These are phyloP conservation scores for Gillenia trifoliata DNA, from an alignment of 306 rosid genomes.

Conservation along the genomic window DNA sequence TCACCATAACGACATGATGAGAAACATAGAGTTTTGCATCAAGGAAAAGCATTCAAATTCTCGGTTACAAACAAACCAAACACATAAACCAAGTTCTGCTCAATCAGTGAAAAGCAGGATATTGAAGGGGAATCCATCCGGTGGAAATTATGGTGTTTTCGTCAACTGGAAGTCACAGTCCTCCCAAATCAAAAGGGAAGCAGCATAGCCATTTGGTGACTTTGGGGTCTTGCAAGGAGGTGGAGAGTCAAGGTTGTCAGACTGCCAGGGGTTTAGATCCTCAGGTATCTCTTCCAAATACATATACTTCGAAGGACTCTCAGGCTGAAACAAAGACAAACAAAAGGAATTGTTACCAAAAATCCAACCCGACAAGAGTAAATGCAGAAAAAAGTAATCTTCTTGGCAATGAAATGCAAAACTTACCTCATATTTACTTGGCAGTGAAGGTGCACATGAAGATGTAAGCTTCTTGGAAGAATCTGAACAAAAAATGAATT, in stretches of 20 bases:
- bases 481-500: conserved; percentile 23
- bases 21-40: not conserved
- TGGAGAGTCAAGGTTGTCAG: not conserved
- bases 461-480: not conserved
- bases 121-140: not conserved
- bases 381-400: not conserved
- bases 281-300: not conserved
- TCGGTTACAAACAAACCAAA: not conserved
- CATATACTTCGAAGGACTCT: not conserved
- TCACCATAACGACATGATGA: not conserved
- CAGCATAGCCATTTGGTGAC: not conserved
- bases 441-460: not conserved
- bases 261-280: too few relatives aligned
- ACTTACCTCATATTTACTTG: conserved; percentile 36
- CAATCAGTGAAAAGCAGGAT: not conserved
- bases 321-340: not conserved
- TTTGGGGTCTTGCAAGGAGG: not conserved
- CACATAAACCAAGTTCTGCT: not conserved
- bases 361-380: not conserved
- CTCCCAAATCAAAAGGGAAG: not conserved
- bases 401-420: not conserved
- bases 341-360: not conserved
- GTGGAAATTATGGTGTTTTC: not conserved
- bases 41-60: not conserved
- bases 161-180: not conserved